These are phyloP conservation scores for Arthrobotrys musiformis DNA, from an alignment of 2,329 filamentous ascomycete species.

Conservation along the genomic window DNA sequence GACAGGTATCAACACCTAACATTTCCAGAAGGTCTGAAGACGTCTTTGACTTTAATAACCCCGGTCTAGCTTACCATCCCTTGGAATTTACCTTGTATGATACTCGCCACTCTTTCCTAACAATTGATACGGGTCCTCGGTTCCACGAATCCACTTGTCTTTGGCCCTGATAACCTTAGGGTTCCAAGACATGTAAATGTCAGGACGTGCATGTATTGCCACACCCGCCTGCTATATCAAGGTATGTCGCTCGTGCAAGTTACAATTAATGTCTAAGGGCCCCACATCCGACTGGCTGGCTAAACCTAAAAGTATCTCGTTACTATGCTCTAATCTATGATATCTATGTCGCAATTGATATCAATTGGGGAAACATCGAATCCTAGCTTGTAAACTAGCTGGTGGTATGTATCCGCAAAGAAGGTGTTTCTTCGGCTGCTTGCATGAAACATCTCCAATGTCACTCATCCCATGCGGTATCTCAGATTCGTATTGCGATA, in stretches of 20 bases:
- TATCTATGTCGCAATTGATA: constrained; percentile 39
- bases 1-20: constrained; percentile 45
- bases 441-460: neutral
- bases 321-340: constrained; percentile 27
- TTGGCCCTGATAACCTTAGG: constrained; percentile 28
- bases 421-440: constrained; percentile 40
- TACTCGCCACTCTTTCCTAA: constrained; percentile 23
- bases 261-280: neutral
- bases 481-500: constrained; percentile 26
- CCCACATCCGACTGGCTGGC: constrained; percentile 1
- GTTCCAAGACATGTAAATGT: constrained; percentile 28
- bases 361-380: neutral
- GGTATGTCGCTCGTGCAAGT: neutral
- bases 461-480: neutral
- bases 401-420: constrained; percentile 22
- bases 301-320: neutral
- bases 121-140: constrained; percentile 35
- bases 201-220: too few species aligned
- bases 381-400: constrained; percentile 10
- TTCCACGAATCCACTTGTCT: constrained; percentile 39
- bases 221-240: constrained; percentile 23
- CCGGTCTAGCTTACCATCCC: constrained; percentile 4
- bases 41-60: neutral
- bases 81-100: too few species aligned
- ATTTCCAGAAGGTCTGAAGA: constrained; percentile 55